Evolutionary conservation across 768 basidiomycete genomes (phyloP).

Genomic region (Lenzites betulinus): DNA sequence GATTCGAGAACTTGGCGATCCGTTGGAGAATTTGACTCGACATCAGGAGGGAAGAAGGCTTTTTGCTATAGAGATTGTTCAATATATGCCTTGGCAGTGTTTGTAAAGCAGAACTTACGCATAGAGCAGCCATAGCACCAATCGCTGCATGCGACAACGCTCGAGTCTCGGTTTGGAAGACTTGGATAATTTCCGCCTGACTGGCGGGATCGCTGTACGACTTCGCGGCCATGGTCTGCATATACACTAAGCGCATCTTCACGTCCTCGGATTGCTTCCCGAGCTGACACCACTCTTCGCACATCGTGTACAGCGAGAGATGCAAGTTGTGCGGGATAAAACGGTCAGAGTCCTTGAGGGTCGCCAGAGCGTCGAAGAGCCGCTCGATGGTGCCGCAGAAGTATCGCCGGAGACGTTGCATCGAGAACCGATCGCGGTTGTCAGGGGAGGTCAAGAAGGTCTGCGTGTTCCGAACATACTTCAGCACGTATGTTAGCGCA

Average conservation of each 20-base stretch:
- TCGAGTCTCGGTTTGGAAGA: constrained; percentile 69
- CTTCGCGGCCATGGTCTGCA: constrained; percentile 66
- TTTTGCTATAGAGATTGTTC: constrained; percentile 54
- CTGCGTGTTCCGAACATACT: constrained; percentile 85
- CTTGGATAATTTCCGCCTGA: constrained; percentile 47
- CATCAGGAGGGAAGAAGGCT: constrained; percentile 70
- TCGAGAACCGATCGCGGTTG: constrained; percentile 70
- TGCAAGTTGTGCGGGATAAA: constrained; percentile 77
- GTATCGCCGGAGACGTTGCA: constrained; percentile 83
- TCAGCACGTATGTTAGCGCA: constrained; percentile 76
- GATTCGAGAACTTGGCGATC: constrained; percentile 53
- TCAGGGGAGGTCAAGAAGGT: constrained; percentile 72
- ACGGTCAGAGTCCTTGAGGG: constrained; percentile 71
- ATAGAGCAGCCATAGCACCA: constrained; percentile 86
- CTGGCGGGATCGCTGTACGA: constrained; percentile 56
- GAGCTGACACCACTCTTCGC: constrained; percentile 92
- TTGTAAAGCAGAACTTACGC: constrained; percentile 56
- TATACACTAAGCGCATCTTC: constrained; percentile 66
- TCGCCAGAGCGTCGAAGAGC: constrained; percentile 74
- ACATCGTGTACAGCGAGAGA: constrained; percentile 77
- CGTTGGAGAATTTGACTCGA: constrained; percentile 60
- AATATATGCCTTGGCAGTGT: background rate
- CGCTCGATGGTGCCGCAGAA: constrained; percentile 90
- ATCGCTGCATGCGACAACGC: constrained; percentile 78
- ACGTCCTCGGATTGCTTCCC: constrained; percentile 74